Percentiles rank a stretch among this genome's conserved stretches.
Conservation (phyloP, 139 green algal species). For the Micractinium sp. region DNA sequence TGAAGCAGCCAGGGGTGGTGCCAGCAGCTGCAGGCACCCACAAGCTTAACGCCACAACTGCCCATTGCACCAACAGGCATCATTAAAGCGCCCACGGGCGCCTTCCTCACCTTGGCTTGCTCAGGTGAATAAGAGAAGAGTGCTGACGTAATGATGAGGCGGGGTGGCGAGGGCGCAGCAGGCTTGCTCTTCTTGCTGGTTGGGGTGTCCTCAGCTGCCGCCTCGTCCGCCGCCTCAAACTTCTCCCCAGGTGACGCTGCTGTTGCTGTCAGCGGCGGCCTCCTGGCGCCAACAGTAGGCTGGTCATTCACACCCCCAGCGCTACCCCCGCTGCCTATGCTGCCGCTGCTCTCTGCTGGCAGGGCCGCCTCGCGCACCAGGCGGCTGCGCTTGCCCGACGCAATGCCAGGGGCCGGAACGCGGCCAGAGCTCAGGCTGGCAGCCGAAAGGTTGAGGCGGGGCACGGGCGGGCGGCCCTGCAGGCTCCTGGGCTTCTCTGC, state of each 20-base stretch:
- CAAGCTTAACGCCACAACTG: background rate
- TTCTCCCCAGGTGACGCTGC: background rate
- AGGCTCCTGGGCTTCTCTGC: background rate
- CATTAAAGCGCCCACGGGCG: background rate
- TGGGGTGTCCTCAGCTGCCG: background rate
- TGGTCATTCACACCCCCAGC: background rate
- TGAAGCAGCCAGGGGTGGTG: no score
- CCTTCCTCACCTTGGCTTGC: background rate
- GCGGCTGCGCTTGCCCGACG: conserved; percentile 4
- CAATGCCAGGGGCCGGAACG: background rate
- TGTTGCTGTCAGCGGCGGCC: background rate
- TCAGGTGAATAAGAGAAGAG: background rate
- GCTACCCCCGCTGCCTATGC: background rate
- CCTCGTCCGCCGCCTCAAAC: background rate
- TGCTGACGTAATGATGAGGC: background rate
- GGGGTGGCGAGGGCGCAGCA: background rate
- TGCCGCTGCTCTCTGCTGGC: conserved; percentile 13
- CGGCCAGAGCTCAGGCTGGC: background rate
- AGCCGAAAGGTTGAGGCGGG: background rate
- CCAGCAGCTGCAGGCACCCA: no score
- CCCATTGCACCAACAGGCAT: background rate
- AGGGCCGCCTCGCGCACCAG: background rate
- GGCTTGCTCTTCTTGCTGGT: conserved; percentile 11
- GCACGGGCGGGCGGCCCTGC: background rate
- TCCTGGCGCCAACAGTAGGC: background rate